phyloP scores from a whole-genome alignment of 2,329 filamentous ascomycete species.

The Cladophialophora immunda region DNA sequence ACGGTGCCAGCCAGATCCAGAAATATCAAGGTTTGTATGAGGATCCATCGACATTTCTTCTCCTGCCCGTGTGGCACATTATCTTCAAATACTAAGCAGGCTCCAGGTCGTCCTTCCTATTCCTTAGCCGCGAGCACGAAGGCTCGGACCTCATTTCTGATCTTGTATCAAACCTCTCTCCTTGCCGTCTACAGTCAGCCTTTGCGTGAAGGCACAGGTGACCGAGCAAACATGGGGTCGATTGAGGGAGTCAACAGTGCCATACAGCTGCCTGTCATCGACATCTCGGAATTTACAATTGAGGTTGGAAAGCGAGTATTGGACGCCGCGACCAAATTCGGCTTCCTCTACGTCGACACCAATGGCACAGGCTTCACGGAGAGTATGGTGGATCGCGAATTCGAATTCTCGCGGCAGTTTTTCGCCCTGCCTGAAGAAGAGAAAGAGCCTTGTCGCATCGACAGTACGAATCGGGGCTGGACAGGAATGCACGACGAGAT shows the following conservation, averaged over 20 bases:
- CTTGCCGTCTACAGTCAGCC: background rate
- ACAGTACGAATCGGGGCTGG: slow-evolving; percentile 85
- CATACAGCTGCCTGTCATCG: slow-evolving; percentile 76
- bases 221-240: slow-evolving; percentile 13
- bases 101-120: background rate
- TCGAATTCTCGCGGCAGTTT: slow-evolving; percentile 68
- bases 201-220: background rate
- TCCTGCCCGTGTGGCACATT: background rate
- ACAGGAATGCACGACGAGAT: slow-evolving; percentile 87
- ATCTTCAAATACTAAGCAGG: background rate
- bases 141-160: background rate
- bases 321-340: slow-evolving; percentile 80
- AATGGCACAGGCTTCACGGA: slow-evolving; percentile 73
- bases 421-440: slow-evolving; percentile 49
- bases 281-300: slow-evolving; percentile 71
- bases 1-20: background rate
- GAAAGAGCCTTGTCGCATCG: slow-evolving; percentile 73
- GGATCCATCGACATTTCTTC: background rate
- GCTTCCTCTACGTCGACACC: slow-evolving; percentile 89
- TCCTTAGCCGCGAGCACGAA: background rate
- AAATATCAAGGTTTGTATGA: background rate
- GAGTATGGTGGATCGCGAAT: slow-evolving; percentile 73
- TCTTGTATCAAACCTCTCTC: too few species aligned
- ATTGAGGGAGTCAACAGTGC: slow-evolving; percentile 3
- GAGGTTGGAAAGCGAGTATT: slow-evolving; percentile 74